Base-by-base conservation (phyloP, 2,329 filamentous ascomycete species). In the Colletotrichum karsti region DNA sequence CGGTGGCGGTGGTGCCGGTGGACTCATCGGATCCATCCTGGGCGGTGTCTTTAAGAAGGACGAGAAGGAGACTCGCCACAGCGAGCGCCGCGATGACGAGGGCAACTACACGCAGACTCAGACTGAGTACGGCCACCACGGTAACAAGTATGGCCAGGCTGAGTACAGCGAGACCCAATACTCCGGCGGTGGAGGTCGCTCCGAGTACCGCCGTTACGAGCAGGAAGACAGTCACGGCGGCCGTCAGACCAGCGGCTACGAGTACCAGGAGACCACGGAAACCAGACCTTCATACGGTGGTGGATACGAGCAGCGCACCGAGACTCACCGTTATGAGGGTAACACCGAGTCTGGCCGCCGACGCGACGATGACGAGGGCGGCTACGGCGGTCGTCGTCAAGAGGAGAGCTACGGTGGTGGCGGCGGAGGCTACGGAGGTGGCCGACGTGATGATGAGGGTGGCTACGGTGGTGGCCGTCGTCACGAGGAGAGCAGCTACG, bases 1-100 rank as follows among this genome's bases (percentile, higher is more conserved):
- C 53, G 89, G 91, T 55, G 88, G 90, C 53, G 89, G 91, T 55
- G 88, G 88, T 10, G 77, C 94, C 1, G 91, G 92, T 30, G 90
- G 91, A 24, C 81, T 97, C 46, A 83, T 97, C 12, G 91, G 90
- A 37, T 89, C 88, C 41, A 80, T 95, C 15, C 85, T 97, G 8
- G 88, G 90, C 10, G 86, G 87, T 12, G 86, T 85, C 13, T 87
- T 92, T 58, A 83, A 84, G 56, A 82, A 83, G 37, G 81, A 87
- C 35, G 83, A 89, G 50, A 88, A 85, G 63, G 84, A 89, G 73
- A 82, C 80, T 53, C 87, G 85, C 71, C 81, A 83, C 60, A 83
- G 83, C 71, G 81, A 86, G 65, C 83, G 84, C 35, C 85, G 88
- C 46, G 84, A 85, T 41, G 79, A 87, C 7, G 87, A 92, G 63